Evolutionary conservation across 345 rosid genomes (phyloP), one percentile per base, ranked within the genome.

Genomic region (Jatropha curcas): DNA sequence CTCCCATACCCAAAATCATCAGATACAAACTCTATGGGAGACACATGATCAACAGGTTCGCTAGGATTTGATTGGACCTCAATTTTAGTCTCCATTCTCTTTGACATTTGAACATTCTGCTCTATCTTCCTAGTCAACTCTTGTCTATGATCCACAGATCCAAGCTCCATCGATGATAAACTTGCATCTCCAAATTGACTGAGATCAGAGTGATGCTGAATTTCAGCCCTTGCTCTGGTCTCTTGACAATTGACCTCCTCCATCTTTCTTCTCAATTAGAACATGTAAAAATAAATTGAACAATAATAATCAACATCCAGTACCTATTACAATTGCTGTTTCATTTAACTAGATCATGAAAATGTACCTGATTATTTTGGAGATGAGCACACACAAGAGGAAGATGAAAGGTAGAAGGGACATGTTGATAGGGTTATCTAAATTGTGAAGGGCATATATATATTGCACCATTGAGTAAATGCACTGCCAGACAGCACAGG

Each of bases 401-500:
- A 68, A 37, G 1, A 55, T 35, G 50, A 68, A 55, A 53, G 72
- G 72, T 1, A 68, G 34, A 24, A 68, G 50, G 25, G 13, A 31
- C 9, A 68, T 37, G 37, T 35, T 68, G 34, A 68, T 37, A 45
- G 72, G 72, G 55, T 68, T 68, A 24, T 37, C 34, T 16, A 16
- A 55, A 9, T 68, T 34, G 7, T 8, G 34, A 8, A 8, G 51
- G 24, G 34, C 4, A 53, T 35, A 68, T 33, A 31, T 4, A 55
- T 53, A 68, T 17, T 25, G 46, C 2, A 68, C 3, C 8, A 24
- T 55, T 25, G 62, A 35, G 61, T 13, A 14, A 55, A 39, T 16
- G 50, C 62, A 68, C 57, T 53, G 72, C 72, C 72, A 55, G 17
- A 68, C 16, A 35, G 61, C 62, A 37, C 24, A 24, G 1, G 34